A percentile compares a stretch with the other conserved stretches of the same genome.
Conservation (phyloP, 805 yeast species). For the Saccharomyces cerevisiae region DNA sequence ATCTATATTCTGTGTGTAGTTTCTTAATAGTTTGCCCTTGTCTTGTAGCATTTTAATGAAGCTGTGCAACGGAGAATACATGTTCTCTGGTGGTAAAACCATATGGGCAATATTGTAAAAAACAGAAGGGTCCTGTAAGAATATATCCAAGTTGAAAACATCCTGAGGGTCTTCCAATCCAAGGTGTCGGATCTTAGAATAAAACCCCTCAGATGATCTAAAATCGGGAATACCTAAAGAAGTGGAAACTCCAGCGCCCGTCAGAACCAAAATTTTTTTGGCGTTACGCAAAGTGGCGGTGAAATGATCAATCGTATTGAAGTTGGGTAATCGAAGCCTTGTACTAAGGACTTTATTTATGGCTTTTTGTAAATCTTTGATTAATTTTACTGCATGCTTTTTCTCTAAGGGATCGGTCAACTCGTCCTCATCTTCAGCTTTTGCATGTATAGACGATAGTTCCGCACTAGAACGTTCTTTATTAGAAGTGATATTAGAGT, state of each 20-base stretch:
- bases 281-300: conserved; percentile 46
- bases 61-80: conserved; percentile 70
- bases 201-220: conserved; percentile 81
- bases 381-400: conserved; percentile 37
- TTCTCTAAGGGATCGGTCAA: conserved; percentile 34
- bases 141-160: conserved; percentile 69
- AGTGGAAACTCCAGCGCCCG: conserved; percentile 93
- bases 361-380: conserved; percentile 51
- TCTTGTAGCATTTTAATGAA: conserved; percentile 69
- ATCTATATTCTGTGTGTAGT: conserved; percentile 88
- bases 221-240: conserved; percentile 88
- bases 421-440: conserved; percentile 12
- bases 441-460: conserved; percentile 10
- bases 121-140: conserved; percentile 65
- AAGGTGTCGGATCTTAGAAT: conserved; percentile 55
- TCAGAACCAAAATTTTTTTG: conserved; percentile 57
- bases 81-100: conserved; percentile 65
- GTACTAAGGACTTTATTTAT: conserved; percentile 52
- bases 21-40: conserved; percentile 66
- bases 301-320: conserved; percentile 53
- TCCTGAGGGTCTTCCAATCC: conserved; percentile 85
- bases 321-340: conserved; percentile 46
- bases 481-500: conserved; percentile 11
- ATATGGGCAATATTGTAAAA: conserved; percentile 82
- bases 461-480: conserved; percentile 4